Base-by-base conservation (phyloP, 441 rosid species). In the Pelargonium myrrhifolium region DNA sequence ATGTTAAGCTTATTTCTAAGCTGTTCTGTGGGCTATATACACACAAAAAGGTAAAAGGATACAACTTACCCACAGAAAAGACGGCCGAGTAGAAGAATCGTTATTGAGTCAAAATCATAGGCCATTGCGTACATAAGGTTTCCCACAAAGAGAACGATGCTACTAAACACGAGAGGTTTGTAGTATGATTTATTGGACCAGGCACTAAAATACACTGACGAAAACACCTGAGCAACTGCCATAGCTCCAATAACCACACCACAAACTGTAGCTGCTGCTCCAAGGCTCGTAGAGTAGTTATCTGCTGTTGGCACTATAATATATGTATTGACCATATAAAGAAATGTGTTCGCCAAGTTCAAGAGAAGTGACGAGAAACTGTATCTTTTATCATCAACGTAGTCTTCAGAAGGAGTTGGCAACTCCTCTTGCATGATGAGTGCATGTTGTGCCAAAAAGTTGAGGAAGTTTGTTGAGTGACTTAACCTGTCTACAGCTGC, bases 221-320 rank as follows among this genome's bases (percentile, higher is more conserved):
- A 92, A 79, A 95, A 95, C 60, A 95, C 82, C 81, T 95, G 97
- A 15, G 99, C 99, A 65, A 90, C 88, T 39, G 98, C 99, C 98
- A 95, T 95, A 65, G 99, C 84, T 65, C 99, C 99, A 67, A 95
- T 92, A 24, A 95, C 95, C 67, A 90, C 64, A 83, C 99, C 99
- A 67, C 99, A 95, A 80, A 95, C 98, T 31, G 99, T 95, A 68
- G 99, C 95, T 64, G 99, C 90, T 65, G 99, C 99, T 66, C 99
- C 99, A 72, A 95, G 99, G 76, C 96, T 85, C 81, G 77, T 74
- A 0, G 99, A 87, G 75, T 95, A 95, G 80, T 89, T 89, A 86
- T 95, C 98, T 0, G 98, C 97, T 3, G 99, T 95, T 49, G 99
- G 99, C 62, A 95, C 99, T 20, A 95, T 80, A 60, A 95, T 90